A percentile compares a stretch with the other conserved stretches of the same genome.
These are phyloP conservation scores for Allium sativum DNA, from an alignment of 106 monocot species.

Conservation along the genomic window DNA sequence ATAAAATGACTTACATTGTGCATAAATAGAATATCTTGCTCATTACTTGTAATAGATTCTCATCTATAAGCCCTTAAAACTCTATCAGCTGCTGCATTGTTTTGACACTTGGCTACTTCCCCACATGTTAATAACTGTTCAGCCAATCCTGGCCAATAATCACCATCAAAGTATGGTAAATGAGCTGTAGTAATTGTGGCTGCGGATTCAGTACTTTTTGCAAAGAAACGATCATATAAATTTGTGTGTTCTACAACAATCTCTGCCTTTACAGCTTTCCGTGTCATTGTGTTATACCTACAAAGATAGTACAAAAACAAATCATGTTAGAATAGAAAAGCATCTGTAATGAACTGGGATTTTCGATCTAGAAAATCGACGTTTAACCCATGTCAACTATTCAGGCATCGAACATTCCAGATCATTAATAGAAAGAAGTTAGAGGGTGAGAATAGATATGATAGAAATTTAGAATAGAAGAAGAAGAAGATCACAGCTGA, in stretches of 20 bases:
- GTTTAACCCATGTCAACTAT: no score
- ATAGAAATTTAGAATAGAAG: no score
- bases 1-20: slow-evolving; percentile 7
- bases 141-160: slow-evolving; percentile 89
- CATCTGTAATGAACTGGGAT: no score
- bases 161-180: slow-evolving; percentile 87
- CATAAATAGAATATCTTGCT: slow-evolving; percentile 61
- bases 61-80: slow-evolving; percentile 62
- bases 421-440: no score
- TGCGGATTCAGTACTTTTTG: slow-evolving; percentile 44
- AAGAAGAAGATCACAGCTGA: no score
- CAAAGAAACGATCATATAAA: slow-evolving; percentile 67
- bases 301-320: neutral
- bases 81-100: slow-evolving; percentile 42
- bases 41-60: slow-evolving; percentile 35
- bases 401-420: no score
- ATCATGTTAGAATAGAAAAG: neutral
- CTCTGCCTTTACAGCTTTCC: slow-evolving; percentile 52
- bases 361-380: no score
- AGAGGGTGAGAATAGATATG: no score
- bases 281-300: slow-evolving; percentile 33
- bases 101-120: slow-evolving; percentile 29
- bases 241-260: slow-evolving; percentile 69
- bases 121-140: slow-evolving; percentile 46
- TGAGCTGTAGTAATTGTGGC: slow-evolving; percentile 61